These are phyloP conservation scores for Albugo candida DNA, from an alignment of 352 stramenopile species.

Conservation along the genomic window DNA sequence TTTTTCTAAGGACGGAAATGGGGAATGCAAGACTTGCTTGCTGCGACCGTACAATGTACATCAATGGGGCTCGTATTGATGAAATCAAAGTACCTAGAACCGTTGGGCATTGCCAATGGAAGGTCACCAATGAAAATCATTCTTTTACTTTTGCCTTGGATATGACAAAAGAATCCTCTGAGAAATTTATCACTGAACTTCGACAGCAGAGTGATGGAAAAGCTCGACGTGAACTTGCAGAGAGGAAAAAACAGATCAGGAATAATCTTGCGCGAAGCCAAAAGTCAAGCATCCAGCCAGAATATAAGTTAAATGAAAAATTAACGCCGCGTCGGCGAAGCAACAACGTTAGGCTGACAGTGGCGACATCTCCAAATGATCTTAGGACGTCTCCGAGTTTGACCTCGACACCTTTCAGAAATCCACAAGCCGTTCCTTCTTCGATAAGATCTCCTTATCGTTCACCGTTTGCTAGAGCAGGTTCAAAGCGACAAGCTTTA, in stretches of 20 bases:
- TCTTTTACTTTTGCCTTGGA: neutral
- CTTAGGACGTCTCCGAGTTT: too few species aligned
- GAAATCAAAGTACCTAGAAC: too few species aligned
- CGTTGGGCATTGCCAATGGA: neutral
- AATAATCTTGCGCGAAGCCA: constrained; percentile 28
- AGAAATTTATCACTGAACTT: constrained; percentile 40
- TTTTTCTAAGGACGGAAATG: constrained; percentile 59
- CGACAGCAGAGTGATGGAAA: constrained; percentile 50
- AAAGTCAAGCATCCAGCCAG: constrained; percentile 38
- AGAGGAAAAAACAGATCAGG: constrained; percentile 68
- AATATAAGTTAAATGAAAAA: constrained; percentile 41
- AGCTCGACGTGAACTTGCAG: constrained; percentile 20
- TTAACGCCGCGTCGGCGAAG: constrained; percentile 7
- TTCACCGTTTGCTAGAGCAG: neutral
- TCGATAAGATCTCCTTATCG: too few species aligned
- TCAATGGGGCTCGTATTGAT: constrained; percentile 21
- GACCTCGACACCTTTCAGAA: too few species aligned
- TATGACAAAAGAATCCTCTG: neutral
- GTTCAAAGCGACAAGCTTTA: neutral
- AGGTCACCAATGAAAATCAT: neutral
- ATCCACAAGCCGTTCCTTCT: too few species aligned
- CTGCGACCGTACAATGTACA: constrained; percentile 49
- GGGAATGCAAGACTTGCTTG: constrained; percentile 62
- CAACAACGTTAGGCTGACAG: neutral
- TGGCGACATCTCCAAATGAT: neutral